Evolutionary conservation across 2,329 filamentous ascomycete genomes (phyloP), one percentile per base, ranked within the genome.

Genomic region (Orbilia ellipsospora): DNA sequence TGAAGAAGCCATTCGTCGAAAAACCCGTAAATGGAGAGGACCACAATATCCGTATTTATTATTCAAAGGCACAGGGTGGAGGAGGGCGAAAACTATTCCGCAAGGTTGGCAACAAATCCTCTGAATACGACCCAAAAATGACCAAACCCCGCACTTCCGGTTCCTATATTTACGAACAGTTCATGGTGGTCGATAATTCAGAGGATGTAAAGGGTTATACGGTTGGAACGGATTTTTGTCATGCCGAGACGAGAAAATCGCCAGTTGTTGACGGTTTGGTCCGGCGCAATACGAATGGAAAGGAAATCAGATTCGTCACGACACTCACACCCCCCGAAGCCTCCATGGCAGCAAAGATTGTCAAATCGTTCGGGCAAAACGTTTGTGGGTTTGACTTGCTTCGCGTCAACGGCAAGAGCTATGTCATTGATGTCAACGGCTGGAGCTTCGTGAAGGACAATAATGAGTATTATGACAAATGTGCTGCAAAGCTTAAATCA

Each of bases 391-490:
- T 99, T 80, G 95, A 99, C 81, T 86, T 99, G 74, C 85, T 99
- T 68, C 90, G 96, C 28, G 93, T 94, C 12, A 90, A 89, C 59
- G 92, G 93, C 15, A 92, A 92, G 82, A 98, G 94, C 81, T 99
- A 93, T 83, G 95, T 99, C 57, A 99, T 99, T 78, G 95, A 99
- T 80, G 95, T 99, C 79, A 99, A 99, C 82, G 95, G 95, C 12
- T 99, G 96, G 96, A 98, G 94, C 81, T 99, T 99, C 80, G 95
- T 99, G 82, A 99, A 99, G 82, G 96, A 99, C 82, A 99, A 99
- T 80, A 94, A 97, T 77, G 94, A 96, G 75, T 99, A 99, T 82
- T 99, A 99, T 82, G 92, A 98, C 80, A 92, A 93, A 80, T 95
- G 91, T 79, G 89, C 95, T 20, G 90, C 86, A 73, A 97, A 98